A percentile compares a stretch with the other conserved stretches of the same genome.
Conservation (phyloP, 768 basidiomycete species). For the Clathrus columnatus region DNA sequence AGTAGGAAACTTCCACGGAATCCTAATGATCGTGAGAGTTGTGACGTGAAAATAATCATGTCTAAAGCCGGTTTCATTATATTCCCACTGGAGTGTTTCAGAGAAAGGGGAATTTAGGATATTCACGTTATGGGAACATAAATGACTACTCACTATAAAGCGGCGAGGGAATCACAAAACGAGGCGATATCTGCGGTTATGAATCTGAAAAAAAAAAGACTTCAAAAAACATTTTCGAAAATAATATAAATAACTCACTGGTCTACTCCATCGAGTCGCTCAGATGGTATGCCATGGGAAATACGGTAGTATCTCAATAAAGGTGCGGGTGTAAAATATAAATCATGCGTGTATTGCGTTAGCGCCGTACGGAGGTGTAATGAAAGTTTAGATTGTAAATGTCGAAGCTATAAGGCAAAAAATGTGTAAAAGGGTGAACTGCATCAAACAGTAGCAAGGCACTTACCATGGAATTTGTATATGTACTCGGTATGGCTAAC, state of each 20-base stretch:
- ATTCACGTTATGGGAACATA: too few species aligned
- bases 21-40: constrained; percentile 81
- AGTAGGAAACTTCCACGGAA: constrained; percentile 73
- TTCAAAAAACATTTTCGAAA: background rate
- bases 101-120: background rate
- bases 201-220: constrained; percentile 32
- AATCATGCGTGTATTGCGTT: constrained; percentile 84
- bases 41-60: constrained; percentile 83
- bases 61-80: constrained; percentile 88
- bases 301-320: constrained; percentile 62
- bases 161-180: constrained; percentile 79
- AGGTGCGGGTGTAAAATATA: constrained; percentile 75
- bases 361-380: constrained; percentile 77
- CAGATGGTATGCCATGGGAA: constrained; percentile 26
- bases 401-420: constrained; percentile 57
- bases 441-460: background rate
- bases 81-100: constrained; percentile 57
- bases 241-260: constrained; percentile 32
- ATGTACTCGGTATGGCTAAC: constrained; percentile 86
- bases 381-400: constrained; percentile 80
- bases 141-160: constrained; percentile 65
- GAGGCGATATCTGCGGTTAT: constrained; percentile 87
- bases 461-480: constrained; percentile 88
- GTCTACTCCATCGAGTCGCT: constrained; percentile 56
- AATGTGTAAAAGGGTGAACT: background rate